Percentiles rank a stretch among this genome's conserved stretches.
Evolutionary conservation across 1,139 yeast species (phyloP).

Genomic region (Pichia sp.): DNA sequence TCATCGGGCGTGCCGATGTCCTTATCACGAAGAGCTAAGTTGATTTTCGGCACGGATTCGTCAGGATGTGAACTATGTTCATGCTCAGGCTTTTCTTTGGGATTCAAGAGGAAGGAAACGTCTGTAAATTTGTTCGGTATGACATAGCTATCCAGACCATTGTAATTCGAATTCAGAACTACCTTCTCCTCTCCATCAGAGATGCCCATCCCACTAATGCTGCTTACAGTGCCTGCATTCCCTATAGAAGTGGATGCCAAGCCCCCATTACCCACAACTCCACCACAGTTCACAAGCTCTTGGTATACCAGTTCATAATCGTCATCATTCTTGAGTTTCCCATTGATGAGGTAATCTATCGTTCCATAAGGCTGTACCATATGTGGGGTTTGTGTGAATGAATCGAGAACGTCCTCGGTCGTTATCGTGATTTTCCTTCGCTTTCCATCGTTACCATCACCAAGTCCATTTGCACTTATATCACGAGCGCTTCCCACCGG

Average conservation of each 20-base stretch:
- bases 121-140: constrained; percentile 13
- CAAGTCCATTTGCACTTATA: background rate
- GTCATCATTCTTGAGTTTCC: constrained; percentile 41
- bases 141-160: constrained; percentile 5
- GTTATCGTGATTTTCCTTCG: constrained; percentile 37
- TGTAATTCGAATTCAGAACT: constrained; percentile 1
- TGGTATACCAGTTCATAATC: constrained; percentile 29
- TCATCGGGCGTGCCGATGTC: constrained; percentile 57
- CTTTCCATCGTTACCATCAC: constrained; percentile 3
- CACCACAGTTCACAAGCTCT: background rate
- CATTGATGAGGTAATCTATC: constrained; percentile 22
- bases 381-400: constrained; percentile 59
- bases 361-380: constrained; percentile 65
- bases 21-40: constrained; percentile 21
- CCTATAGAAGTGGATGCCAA: no score
- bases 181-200: constrained; percentile 1
- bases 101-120: constrained; percentile 14
- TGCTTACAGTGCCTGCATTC: no score
- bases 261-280: no score
- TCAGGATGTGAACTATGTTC: constrained; percentile 1
- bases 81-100: constrained; percentile 5
- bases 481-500: no score
- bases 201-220: no score
- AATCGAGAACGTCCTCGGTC: constrained; percentile 58
- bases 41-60: constrained; percentile 11